phyloP scores from a whole-genome alignment of 768 basidiomycete genomes.

The Boletus eberwhitei region DNA sequence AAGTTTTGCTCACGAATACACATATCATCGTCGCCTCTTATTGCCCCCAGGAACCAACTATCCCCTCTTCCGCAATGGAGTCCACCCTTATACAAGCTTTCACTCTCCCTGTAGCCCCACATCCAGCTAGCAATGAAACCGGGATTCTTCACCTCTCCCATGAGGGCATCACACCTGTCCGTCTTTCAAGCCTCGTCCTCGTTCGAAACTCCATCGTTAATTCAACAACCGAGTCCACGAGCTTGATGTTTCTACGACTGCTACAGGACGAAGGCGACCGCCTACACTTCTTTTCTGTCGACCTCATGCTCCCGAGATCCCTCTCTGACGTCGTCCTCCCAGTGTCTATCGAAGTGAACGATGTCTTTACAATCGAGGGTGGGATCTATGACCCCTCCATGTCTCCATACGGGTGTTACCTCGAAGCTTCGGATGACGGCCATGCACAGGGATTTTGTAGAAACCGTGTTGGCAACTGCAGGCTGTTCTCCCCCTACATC shows the following conservation, averaged over 20 bases:
- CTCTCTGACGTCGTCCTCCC: not conserved
- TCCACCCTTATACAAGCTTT: constrained; percentile 5
- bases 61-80: not conserved
- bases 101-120: not conserved
- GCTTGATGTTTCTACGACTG: not conserved
- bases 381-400: not conserved
- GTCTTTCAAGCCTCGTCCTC: not conserved
- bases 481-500: not conserved
- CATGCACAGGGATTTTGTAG: constrained; percentile 2
- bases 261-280: not conserved
- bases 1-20: constrained; percentile 1
- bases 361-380: not conserved
- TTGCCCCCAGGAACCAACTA: not conserved
- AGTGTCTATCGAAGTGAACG: not conserved
- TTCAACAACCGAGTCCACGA: not conserved
- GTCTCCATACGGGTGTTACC: not conserved
- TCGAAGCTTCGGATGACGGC: constrained; percentile 5
- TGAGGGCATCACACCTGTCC: not conserved
- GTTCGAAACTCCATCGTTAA: constrained; percentile 3
- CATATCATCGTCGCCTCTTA: constrained; percentile 1
- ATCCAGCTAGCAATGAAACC: not conserved
- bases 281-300: not conserved
- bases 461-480: not conserved
- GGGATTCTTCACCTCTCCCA: constrained; percentile 5
- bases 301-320: not conserved